Evolutionary conservation across 345 rosid species (phyloP).

Genomic region (Eucalyptus virginea): DNA sequence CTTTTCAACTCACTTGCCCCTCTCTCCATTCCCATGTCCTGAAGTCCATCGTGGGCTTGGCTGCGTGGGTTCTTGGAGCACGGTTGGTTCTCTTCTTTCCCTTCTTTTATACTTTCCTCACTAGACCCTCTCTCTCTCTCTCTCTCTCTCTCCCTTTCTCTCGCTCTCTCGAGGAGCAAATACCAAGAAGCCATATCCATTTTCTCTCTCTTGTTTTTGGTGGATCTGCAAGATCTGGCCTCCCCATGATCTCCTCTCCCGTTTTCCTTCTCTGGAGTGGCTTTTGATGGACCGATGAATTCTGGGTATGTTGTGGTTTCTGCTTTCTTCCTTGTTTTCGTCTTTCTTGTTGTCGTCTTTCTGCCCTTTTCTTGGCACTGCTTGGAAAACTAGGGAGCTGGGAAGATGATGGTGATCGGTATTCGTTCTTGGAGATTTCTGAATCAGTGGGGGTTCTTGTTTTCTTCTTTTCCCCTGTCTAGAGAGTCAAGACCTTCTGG

Average conservation of each 20-base stretch:
- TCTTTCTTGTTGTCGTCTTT: not conserved
- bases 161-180: not conserved
- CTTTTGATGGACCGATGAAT: not conserved
- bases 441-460: not conserved
- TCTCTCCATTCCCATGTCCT: not conserved
- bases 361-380: not conserved
- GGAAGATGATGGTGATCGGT: not conserved
- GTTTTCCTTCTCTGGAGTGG: slow-evolving; percentile 30
- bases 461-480: not conserved
- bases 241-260: slow-evolving; percentile 53
- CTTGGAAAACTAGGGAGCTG: not conserved
- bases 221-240: slow-evolving; percentile 11
- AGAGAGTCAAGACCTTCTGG: not conserved
- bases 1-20: not conserved
- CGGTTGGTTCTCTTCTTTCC: not conserved
- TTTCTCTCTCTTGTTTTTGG: not conserved
- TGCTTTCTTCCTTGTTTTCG: not conserved
- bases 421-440: not conserved
- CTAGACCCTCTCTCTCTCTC: not conserved
- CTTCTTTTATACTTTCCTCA: not conserved
- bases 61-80: not conserved
- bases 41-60: not conserved
- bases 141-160: not conserved
- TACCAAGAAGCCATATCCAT: not conserved
- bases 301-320: not conserved